Evolutionary conservation across 2,329 filamentous ascomycete genomes (phyloP), one percentile per base, ranked within the genome.

Genomic region (Pestalotiopsis sp.): DNA sequence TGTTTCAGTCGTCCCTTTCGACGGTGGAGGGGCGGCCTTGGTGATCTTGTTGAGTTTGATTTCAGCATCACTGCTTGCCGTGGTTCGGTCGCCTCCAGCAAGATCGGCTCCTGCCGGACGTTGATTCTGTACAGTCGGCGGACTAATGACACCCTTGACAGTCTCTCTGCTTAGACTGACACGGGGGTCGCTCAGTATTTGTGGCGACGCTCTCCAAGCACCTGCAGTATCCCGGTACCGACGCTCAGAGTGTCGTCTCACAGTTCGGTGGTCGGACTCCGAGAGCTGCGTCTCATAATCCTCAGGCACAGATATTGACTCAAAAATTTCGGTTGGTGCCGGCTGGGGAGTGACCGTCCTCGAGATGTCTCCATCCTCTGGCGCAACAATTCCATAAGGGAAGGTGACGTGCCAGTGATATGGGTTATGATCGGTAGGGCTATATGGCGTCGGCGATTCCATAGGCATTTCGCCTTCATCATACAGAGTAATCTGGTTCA

Each of bases 171-270:
- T 84, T 27, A 84, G 74, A 25, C 80, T 82, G 27, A 82, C 78
- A 2, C 81, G 78, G 0, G 82, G 81, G 67, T 84, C 83, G 66
- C 79, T 78, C 11, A 80, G 69, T 9, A 76, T 78, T 31, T 73
- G 77, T 23, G 75, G 71, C 2, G 79, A 72, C 4, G 82, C 80
- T 69, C 85, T 79, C 80, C 81, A 86, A 3, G 84, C 77, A 4
- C 84, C 83, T 12, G 79, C 81, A 13, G 77, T 79, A 67, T 85
- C 83, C 62, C 77, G 80, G 64, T 86, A 84, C 17, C 82, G 80
- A 58, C 79, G 77, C 23, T 74, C 75, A 63, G 81, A 76, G 39
- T 80, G 76, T 66, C 77, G 78, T 69, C 76, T 80, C 45, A 84
- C 78, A 1, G 81, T 83, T 13, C 84, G 77, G 71, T 86, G 84